phyloP scores from a whole-genome alignment of 2,329 filamentous ascomycete species.

The Colletotrichum sp. region DNA sequence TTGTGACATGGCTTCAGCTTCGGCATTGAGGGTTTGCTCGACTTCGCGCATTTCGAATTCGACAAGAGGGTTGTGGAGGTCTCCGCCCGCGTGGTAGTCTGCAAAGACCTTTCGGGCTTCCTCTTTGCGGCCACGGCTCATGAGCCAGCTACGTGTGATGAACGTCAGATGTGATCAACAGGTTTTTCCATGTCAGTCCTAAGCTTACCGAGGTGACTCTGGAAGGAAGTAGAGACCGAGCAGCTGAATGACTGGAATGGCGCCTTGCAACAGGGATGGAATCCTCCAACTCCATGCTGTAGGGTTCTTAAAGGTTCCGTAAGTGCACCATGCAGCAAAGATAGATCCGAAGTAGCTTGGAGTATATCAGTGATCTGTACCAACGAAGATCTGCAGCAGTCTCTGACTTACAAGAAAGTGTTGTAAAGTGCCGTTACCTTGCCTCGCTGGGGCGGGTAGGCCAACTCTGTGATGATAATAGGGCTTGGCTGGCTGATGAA shows the following conservation, averaged over 20 bases:
- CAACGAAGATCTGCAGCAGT: neutral
- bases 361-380: constrained; percentile 27
- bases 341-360: constrained; percentile 31
- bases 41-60: constrained; percentile 47
- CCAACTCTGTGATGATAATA: constrained; percentile 36
- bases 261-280: constrained; percentile 31
- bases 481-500: constrained; percentile 33
- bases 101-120: constrained; percentile 56
- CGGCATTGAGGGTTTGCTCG: constrained; percentile 44
- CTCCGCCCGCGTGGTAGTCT: constrained; percentile 53
- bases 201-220: constrained; percentile 52
- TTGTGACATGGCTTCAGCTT: constrained; percentile 50
- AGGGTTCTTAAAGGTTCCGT: constrained; percentile 35
- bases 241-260: constrained; percentile 41
- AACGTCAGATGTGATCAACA: neutral
- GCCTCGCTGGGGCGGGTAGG: constrained; percentile 36
- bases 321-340: constrained; percentile 30
- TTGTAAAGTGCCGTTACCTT: constrained; percentile 48
- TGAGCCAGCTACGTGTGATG: constrained; percentile 53
- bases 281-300: constrained; percentile 31
- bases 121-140: constrained; percentile 56
- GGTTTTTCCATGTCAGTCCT: rapidly evolving
- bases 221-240: constrained; percentile 41
- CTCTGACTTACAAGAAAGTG: constrained; percentile 26
- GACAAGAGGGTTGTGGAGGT: constrained; percentile 39